phyloP scores from a whole-genome alignment of 805 yeast genomes.

The Diddensiella transvaalensis region DNA sequence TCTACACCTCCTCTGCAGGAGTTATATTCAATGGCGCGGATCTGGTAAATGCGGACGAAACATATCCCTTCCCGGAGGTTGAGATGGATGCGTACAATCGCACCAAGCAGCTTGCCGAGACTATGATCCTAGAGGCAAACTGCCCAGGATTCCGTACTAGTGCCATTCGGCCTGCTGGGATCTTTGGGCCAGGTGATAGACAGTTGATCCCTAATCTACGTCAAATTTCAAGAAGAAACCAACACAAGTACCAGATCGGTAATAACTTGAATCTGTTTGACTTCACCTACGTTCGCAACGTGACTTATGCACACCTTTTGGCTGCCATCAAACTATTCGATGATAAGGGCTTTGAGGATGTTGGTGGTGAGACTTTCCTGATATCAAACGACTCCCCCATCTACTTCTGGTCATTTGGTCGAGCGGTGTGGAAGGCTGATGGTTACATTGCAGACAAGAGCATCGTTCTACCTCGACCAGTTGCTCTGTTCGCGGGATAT shows the following conservation, averaged over 20 bases:
- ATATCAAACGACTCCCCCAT: slow-evolving; percentile 92
- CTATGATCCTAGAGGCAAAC: slow-evolving; percentile 71
- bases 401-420: slow-evolving; percentile 94
- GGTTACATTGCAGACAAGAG: slow-evolving; percentile 72
- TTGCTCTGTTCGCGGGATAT: slow-evolving; percentile 82
- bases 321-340: slow-evolving; percentile 76
- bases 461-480: slow-evolving; percentile 63
- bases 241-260: slow-evolving; percentile 90
- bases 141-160: slow-evolving; percentile 64
- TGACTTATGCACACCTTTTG: slow-evolving; percentile 91
- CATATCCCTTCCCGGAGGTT: slow-evolving; percentile 84
- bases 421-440: slow-evolving; percentile 96
- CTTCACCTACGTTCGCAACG: slow-evolving; percentile 98
- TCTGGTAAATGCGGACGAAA: slow-evolving; percentile 85
- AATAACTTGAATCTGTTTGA: slow-evolving; percentile 91
- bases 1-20: slow-evolving; percentile 96
- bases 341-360: slow-evolving; percentile 36
- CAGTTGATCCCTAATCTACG: slow-evolving; percentile 93
- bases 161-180: slow-evolving; percentile 94
- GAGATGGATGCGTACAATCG: slow-evolving; percentile 97
- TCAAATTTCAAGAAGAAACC: slow-evolving; percentile 75
- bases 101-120: slow-evolving; percentile 90
- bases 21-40: slow-evolving; percentile 96
- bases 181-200: slow-evolving; percentile 98
- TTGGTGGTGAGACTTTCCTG: slow-evolving; percentile 86